Conservation (phyloP, 2,329 filamentous ascomycete genomes). For the Paraconiothyrium sp. region DNA sequence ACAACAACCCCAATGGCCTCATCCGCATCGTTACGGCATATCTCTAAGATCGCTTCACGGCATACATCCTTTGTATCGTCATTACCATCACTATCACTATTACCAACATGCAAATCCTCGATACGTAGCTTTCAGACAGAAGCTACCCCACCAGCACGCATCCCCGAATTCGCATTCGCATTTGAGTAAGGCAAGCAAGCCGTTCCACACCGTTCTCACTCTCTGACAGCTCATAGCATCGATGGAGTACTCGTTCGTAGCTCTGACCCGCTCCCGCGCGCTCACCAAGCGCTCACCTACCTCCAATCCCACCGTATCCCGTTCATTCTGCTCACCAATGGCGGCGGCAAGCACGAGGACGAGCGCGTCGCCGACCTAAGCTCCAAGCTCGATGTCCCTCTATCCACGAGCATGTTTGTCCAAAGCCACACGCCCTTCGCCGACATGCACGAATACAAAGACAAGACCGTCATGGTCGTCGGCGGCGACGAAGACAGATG, state of each 20-base stretch:
- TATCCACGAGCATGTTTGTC: slow-evolving; percentile 77
- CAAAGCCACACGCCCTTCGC: slow-evolving; percentile 93
- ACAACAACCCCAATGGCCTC: slow-evolving; percentile 13
- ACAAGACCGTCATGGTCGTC: slow-evolving; percentile 61
- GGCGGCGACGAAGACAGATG: slow-evolving; percentile 65
- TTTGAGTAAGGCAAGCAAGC: slow-evolving; percentile 60
- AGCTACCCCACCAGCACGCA: slow-evolving; percentile 26
- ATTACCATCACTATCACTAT: slow-evolving; percentile 9
- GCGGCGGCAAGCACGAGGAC: slow-evolving; percentile 84
- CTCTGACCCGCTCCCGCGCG: slow-evolving; percentile 79
- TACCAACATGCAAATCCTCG: slow-evolving; percentile 15
- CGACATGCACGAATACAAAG: slow-evolving; percentile 67
- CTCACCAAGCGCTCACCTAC: slow-evolving; percentile 75
- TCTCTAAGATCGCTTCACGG: slow-evolving; percentile 9
- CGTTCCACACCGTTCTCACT: slow-evolving; percentile 15
- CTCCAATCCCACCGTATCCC: slow-evolving; percentile 81
- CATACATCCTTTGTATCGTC: slow-evolving; percentile 6
- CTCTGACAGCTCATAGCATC: slow-evolving; percentile 66
- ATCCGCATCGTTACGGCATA: neutral
- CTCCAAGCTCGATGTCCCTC: slow-evolving; percentile 68
- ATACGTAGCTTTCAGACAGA: slow-evolving; percentile 40
- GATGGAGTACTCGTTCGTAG: slow-evolving; percentile 95
- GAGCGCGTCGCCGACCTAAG: slow-evolving; percentile 77
- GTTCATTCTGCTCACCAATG: slow-evolving; percentile 95
- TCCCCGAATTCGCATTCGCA: slow-evolving; percentile 63